Evolutionary conservation across 2,329 filamentous ascomycete species (phyloP), one percentile per base, ranked within the genome.

Genomic region (Colletotrichum aenigma): DNA sequence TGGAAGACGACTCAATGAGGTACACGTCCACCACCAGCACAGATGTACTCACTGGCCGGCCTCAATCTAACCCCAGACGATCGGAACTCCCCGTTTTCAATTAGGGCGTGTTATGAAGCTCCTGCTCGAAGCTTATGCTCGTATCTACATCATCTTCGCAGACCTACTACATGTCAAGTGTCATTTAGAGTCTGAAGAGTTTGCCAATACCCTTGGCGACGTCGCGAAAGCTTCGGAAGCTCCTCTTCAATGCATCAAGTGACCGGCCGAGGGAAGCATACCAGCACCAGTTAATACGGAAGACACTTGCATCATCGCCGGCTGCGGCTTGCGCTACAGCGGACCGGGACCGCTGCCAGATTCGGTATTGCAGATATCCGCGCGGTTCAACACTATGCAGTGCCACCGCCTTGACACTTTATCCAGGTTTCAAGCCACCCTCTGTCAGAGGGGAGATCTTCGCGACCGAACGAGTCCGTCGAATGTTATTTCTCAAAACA

Each of bases 351-450:
- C 60, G 60, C 56, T 65, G 73, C 30, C 70, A 68, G 32, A 10
- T 26, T 68, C 70, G 70, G 73, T 36, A 48, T 48, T 58, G 69
- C 73, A 75, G 64, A 67, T 61, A 73, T 73, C 62, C 69, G 69
- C 52, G 69, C 73, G 64, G 26, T 55, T 26, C 32, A 38, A 55
- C 18, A 52, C 43, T 28, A 56, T 67, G 70, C 73, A 73, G 73
- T 73, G 73, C 73, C 73, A 73, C 73, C 73, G 73, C 73, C 73
- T 64, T 72, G 73, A 72, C 73, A 52, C 30, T 74, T 66, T 55
- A 43, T 7, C 16, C n/a, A 16, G 61, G 69, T 75, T 75, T 72
- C 73, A 72, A 43, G 61, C 62, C 6, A 48, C 36, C 7, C 26
- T 70, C 36, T 71, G 52, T 48, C n/a, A 26, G 61, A 66, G 48